Base-by-base conservation (phyloP, 2,329 filamentous ascomycete species). In the Xylariales sp. region DNA sequence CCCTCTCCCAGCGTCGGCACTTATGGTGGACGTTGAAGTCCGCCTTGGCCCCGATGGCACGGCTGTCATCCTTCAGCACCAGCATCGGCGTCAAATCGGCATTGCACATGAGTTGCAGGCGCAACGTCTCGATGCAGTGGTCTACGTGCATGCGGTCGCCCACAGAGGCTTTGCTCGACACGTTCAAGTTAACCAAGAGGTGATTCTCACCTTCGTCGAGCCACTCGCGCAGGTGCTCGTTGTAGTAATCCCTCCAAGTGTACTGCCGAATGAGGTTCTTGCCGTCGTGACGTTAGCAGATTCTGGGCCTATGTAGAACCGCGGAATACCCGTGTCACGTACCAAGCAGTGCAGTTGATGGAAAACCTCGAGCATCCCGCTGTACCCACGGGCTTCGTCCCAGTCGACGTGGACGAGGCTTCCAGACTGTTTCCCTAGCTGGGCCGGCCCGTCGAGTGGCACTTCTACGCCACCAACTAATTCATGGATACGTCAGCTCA, bases 51-150 rank as follows among this genome's bases (percentile, higher is more conserved):
- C 64, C 64, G 2, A 58, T 14, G 5, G 36, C 36, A 39, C 9
- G 1, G 36, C 36, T 39, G 9, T 45, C 46, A 16, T 54, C 59
- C 4, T 53, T 48, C 34, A 53, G 30, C 34, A 67, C 30, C 34
- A 67, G 59, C 39, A 67, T 16, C 1, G 54, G 60, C 14, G 59
- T 65, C 45, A 68, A n/a, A 12, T 68, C 62, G 8, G 62, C 65
- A 34, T 23, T 39, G 52, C 65, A 68, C 62, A 68, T 65, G 3
- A 68, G 23, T 48, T 65, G 56, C 3, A 68, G 50, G 1, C 65
- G 65, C 9, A 68, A 57, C 30, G 62, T 49, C 57, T 68, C 65
- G 12, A 68, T 68, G 9, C 65, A 68, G 56, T 65, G 65, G 23
- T 68, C 65, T 2, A 65, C 65, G 14, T 68, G 62, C 46, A 62